Percentiles rank a stretch among this genome's conserved stretches.
phyloP scores from a whole-genome alignment of 176 grass and related monocot species.

The Oryza australiensis region DNA sequence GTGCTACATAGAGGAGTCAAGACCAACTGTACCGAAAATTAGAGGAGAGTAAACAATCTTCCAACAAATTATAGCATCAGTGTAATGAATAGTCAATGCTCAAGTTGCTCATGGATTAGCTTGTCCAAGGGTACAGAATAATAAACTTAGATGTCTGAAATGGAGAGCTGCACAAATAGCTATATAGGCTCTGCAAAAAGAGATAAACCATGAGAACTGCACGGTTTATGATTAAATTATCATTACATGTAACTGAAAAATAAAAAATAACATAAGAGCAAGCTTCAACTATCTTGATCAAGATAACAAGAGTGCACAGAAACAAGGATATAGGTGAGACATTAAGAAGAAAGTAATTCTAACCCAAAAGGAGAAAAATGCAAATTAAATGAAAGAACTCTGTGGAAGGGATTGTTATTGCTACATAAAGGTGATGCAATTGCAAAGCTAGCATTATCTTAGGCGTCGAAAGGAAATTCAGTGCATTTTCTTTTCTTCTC shows the following conservation, averaged over 20 bases:
- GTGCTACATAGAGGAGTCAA: neutral
- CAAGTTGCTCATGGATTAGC: neutral
- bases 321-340: neutral
- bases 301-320: neutral
- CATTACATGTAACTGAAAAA: neutral
- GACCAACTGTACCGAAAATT: neutral
- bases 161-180: neutral
- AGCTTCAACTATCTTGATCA: neutral
- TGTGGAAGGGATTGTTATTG: neutral
- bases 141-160: neutral
- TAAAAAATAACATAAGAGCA: neutral
- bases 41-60: slow-evolving; percentile 11
- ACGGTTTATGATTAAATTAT: neutral
- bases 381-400: neutral
- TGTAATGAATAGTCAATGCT: neutral
- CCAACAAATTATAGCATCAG: neutral
- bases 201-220: neutral
- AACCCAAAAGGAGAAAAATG: neutral
- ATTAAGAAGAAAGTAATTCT: neutral
- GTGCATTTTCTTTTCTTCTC: neutral
- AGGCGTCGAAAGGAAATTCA: neutral
- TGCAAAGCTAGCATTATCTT: neutral
- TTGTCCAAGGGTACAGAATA: slow-evolving; percentile 6
- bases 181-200: slow-evolving; percentile 9
- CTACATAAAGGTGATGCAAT: neutral